Evolutionary conservation across 495 filamentous ascomycete species (phyloP).

Genomic region (Aspergillus nidulans): DNA sequence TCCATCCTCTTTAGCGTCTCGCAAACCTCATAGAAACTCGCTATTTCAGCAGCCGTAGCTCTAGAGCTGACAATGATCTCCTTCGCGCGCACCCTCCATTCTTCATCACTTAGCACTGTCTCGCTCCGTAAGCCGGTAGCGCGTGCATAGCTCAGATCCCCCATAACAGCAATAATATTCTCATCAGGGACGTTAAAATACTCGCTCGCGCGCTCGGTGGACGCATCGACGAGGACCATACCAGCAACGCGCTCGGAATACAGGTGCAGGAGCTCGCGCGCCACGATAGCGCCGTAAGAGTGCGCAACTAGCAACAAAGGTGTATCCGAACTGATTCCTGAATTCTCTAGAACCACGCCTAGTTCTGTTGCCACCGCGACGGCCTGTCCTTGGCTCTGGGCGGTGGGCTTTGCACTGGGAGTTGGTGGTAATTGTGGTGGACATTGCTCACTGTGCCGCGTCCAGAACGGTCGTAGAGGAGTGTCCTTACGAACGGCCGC

Average conservation of each 20-base stretch:
- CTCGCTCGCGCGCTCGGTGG: constrained; percentile 32
- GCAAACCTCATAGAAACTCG: constrained; percentile 20
- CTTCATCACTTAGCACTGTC: constrained; percentile 25
- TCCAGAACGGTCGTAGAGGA: constrained; percentile 43
- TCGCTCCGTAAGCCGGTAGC: constrained; percentile 30
- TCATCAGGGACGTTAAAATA: constrained; percentile 30
- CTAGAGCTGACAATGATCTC: constrained; percentile 24
- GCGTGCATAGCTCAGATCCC: constrained; percentile 26
- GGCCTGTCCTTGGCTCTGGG: not conserved
- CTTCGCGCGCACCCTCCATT: constrained; percentile 34
- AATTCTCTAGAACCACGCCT: constrained; percentile 22
- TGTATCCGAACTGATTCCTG: constrained; percentile 13
- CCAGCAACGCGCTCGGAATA: constrained; percentile 28
- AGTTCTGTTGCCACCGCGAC: constrained; percentile 27
- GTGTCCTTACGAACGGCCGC: constrained; percentile 21
- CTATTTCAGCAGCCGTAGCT: constrained; percentile 15
- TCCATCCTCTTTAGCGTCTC: constrained; percentile 25
- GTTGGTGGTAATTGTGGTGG: not conserved
- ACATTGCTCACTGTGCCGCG: constrained; percentile 32
- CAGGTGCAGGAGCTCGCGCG: constrained; percentile 42
- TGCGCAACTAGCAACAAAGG: constrained; percentile 47
- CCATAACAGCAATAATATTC: constrained; percentile 29
- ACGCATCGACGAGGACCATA: constrained; percentile 37
- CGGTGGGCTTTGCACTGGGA: not conserved
- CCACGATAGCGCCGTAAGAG: constrained; percentile 50